Evolutionary conservation across 2,329 filamentous ascomycete species (phyloP).

Genomic region (Cryphonectria parasitica): DNA sequence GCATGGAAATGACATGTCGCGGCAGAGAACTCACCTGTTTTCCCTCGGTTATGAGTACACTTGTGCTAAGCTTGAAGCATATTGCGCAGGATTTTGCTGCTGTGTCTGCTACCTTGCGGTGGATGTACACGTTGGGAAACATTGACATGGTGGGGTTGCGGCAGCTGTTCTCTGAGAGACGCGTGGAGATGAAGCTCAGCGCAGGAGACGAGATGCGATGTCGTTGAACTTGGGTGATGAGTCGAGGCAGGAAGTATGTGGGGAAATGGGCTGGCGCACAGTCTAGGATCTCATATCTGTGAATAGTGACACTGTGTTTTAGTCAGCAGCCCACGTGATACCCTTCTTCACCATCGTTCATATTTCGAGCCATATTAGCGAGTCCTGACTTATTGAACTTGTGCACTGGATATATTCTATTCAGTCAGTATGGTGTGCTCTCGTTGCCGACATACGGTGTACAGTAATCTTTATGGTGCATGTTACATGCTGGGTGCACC

Average conservation of each 20-base stretch:
- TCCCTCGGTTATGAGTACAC: conserved; percentile 85
- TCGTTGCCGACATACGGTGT: too few species aligned
- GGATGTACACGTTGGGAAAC: conserved; percentile 80
- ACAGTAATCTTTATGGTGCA: neutral
- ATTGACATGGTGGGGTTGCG: conserved; percentile 44
- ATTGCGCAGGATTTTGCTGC: conserved; percentile 84
- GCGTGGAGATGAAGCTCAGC: neutral
- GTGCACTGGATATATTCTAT: neutral
- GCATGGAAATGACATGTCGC: neutral
- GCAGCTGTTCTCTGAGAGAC: neutral
- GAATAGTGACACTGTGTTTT: conserved; percentile 19
- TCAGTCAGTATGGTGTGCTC: neutral
- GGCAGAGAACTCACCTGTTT: conserved; percentile 67
- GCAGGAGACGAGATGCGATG: conserved; percentile 17
- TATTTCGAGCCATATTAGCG: neutral
- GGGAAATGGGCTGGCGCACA: neutral
- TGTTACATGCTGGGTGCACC: neutral
- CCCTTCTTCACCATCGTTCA: neutral
- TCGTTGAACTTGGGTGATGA: conserved; percentile 14
- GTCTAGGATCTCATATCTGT: neutral
- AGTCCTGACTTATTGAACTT: too few species aligned
- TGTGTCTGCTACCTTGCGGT: conserved; percentile 85
- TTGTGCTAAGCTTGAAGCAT: conserved; percentile 86
- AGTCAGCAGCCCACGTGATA: conserved; percentile 23
- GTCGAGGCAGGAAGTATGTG: conserved; percentile 16